phyloP scores from a whole-genome alignment of 805 yeast species.

The Candida michaelii region DNA sequence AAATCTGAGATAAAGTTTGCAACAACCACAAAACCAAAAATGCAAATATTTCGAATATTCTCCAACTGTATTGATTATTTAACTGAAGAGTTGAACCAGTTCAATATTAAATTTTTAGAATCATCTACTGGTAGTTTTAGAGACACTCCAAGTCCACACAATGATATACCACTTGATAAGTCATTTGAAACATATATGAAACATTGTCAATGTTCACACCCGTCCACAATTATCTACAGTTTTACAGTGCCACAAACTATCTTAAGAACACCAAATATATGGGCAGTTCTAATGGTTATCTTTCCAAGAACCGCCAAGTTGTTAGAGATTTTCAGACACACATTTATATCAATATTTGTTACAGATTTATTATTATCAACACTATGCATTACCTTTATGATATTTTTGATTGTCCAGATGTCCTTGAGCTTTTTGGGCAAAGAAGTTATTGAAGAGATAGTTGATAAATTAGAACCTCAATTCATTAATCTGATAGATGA shows the following conservation, averaged over 20 bases:
- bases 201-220: conserved; percentile 6
- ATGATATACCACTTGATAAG: background rate
- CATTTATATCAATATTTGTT: background rate
- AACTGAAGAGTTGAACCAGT: background rate
- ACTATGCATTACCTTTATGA: background rate
- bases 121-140: background rate
- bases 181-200: conserved; percentile 9
- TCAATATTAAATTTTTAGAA: background rate
- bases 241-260: background rate
- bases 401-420: background rate
- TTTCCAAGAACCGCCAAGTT: background rate
- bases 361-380: conserved; percentile 1
- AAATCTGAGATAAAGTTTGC: background rate
- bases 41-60: background rate
- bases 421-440: background rate
- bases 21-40: conserved; percentile 6
- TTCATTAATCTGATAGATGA: background rate
- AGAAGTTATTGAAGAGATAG: background rate
- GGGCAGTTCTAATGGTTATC: background rate
- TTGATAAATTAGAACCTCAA: background rate
- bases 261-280: background rate
- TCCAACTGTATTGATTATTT: background rate
- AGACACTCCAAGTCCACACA: background rate
- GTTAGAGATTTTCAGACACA: background rate
- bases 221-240: too few species aligned